Evolutionary conservation across 345 rosid genomes (phyloP), one percentile per base, ranked within the genome.

Genomic region (Trapa bicornis): DNA sequence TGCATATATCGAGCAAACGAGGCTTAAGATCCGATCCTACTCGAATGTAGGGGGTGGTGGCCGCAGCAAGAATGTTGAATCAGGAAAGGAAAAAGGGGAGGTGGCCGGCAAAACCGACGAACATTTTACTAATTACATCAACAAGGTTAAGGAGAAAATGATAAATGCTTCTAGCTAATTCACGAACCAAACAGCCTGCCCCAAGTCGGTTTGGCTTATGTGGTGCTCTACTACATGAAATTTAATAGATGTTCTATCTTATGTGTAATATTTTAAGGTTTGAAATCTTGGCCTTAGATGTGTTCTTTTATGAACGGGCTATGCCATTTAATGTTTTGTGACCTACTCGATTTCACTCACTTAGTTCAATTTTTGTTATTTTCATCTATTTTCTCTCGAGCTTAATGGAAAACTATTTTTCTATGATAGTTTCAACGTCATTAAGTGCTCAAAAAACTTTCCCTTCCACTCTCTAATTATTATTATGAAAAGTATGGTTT

Each of bases 31-130:
- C 1, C 45, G 71, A 52, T 7, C 71, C 1, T 1, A 5, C 32
- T 45, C 71, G 17, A 61, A 5, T 47, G 57, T 61, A 15, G 72
- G 72, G 6, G 2, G 47, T 35, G 72, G 72, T 13, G 2, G 47
- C 32, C 66, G 47, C 35, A 47, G 12, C 36, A 32, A 54, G 60
- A 35, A 7, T 3, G 60, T 1, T 0, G 3, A n/a, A 22, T 6
- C 60, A 4, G 60, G 38, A 33, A 58, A 58, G 63, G 60, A 22
- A 11, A 54, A 54, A 54, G n/a, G 60, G 35, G 60, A 54, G 1
- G 33, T 43, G 3, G 4, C 53, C 3, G 14, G 29, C 37, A 48
- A 68, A 33, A 48, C 48, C 1, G 32, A 65, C 7, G 64, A 42
- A 13, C 57, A 29, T 32, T n/a, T 17, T 16, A 65, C 63, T 33